phyloP scores from a whole-genome alignment of 208 protist genomes.

The Sergeia podlipaevii region DNA sequence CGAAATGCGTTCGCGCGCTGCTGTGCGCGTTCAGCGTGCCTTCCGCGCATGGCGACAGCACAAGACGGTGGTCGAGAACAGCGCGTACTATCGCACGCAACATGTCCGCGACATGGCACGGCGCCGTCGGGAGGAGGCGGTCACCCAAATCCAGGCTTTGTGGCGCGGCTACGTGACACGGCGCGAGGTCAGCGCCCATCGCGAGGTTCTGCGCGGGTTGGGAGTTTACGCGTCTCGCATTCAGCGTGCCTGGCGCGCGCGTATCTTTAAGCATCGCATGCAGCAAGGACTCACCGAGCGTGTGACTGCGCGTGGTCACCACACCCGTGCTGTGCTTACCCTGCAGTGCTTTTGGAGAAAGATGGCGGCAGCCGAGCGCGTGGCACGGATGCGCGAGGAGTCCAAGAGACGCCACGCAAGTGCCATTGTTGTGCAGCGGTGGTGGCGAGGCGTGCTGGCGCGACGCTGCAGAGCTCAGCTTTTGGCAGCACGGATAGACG shows the following conservation, averaged over 20 bases:
- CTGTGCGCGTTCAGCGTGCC: constrained; percentile 50
- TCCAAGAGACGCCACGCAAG: constrained; percentile 12
- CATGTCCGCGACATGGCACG: constrained; percentile 52
- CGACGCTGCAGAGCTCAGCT: constrained; percentile 19
- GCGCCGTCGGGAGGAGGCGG: constrained; percentile 56
- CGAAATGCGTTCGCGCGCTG: constrained; percentile 25
- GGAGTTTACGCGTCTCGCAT: constrained; percentile 33
- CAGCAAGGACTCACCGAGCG: constrained; percentile 29
- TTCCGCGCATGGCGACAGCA: constrained; percentile 31
- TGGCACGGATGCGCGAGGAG: constrained; percentile 32
- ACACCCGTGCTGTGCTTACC: constrained; percentile 35
- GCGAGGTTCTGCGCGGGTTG: constrained; percentile 14
- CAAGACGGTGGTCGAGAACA: constrained; percentile 33
- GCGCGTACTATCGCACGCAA: constrained; percentile 55
- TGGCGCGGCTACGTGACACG: constrained; percentile 82
- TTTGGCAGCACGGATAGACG: constrained; percentile 30
- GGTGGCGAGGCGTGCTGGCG: constrained; percentile 68
- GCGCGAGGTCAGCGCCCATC: constrained; percentile 25
- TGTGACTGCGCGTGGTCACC: constrained; percentile 16
- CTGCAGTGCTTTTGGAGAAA: constrained; percentile 89
- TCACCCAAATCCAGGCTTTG: constrained; percentile 64
- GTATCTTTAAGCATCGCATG: constrained; percentile 25
- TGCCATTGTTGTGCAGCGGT: constrained; percentile 49
- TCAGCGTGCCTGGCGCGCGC: constrained; percentile 58
- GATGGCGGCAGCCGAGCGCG: constrained; percentile 52